Evolutionary conservation across 1,284 basidiomycete genomes (phyloP), one percentile per base, ranked within the genome.

Genomic region (Flammula alnicola): DNA sequence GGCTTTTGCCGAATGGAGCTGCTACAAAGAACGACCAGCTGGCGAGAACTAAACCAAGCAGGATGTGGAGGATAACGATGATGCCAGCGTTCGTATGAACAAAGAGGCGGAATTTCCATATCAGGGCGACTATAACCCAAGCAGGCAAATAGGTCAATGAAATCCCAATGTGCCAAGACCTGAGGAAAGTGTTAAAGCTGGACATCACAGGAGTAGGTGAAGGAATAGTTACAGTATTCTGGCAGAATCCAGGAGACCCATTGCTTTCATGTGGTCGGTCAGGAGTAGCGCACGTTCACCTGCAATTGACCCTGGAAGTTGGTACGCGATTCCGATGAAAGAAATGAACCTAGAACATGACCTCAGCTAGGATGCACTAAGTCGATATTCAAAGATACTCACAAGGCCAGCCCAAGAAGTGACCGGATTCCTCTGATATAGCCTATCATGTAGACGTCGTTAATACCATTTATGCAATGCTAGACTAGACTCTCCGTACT

Each of bases 11-110:
- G 55, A 90, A 90, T 1, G 84, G 86, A 17, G 78, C 80, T 3
- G 81, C 77, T 29, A 86, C 68, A 59, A 90, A 85, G 61, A 91
- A 79, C 0, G 86, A 82, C 81, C 84, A 89, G 49, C 81, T 84
- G 1, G 84, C 82, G n/a, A 91, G 74, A 1, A 80, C 76, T 12
- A 89, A 67, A 10, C 89, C 89, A 11, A 88, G 74, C 25, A 93
- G 68, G 30, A 92, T 67, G 57, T 90, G 84, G 4, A 88, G 70
- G 30, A 78, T 73, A 47, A 92, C 73, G 50, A 91, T 69, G 27
- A 91, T 68, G 1, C 80, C 84, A n/a, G 71, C 72, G 57, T 79
- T 83, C 3, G 86, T 86, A 39, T 70, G 70, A 3, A 76, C 74
- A 66, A 89, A 93, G n/a, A 91, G 81, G 23, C 74, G 76, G 58